These are phyloP conservation scores for Camellia granthamiana DNA, from an alignment of 148 eudicot species.

Conservation along the genomic window DNA sequence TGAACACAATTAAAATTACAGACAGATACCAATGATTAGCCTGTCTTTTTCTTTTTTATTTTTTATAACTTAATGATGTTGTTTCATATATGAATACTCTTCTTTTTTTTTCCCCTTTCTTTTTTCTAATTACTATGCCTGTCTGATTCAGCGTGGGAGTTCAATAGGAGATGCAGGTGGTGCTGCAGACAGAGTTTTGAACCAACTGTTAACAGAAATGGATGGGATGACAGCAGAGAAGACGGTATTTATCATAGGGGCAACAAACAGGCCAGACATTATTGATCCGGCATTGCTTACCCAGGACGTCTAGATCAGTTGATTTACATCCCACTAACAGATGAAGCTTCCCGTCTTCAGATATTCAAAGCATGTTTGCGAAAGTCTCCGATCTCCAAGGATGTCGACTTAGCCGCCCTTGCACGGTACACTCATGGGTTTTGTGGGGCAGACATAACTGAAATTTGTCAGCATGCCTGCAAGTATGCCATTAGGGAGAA, in stretches of 20 bases:
- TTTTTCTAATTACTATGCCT: background rate
- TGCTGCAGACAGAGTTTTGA: slow-evolving; percentile 36
- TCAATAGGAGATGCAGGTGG: slow-evolving; percentile 35
- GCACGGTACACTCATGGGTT: slow-evolving; percentile 34
- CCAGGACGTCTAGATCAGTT: slow-evolving; percentile 38
- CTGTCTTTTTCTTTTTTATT: too few species aligned
- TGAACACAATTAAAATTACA: too few species aligned
- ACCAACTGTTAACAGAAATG: slow-evolving; percentile 37
- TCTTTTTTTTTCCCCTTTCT: too few species aligned
- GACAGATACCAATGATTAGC: too few species aligned
- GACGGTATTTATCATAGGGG: slow-evolving; percentile 38
- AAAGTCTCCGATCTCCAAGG: slow-evolving; percentile 31
- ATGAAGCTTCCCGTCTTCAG: slow-evolving; percentile 30
- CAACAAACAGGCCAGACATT: slow-evolving; percentile 38
- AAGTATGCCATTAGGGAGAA: slow-evolving; percentile 38
- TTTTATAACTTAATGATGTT: too few species aligned
- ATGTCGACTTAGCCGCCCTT: slow-evolving; percentile 28
- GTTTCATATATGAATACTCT: too few species aligned
- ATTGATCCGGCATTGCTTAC: slow-evolving; percentile 33
- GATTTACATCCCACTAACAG: slow-evolving; percentile 37
- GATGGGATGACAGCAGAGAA: slow-evolving; percentile 38
- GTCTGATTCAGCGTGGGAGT: slow-evolving; percentile 26
- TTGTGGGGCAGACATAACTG: slow-evolving; percentile 36
- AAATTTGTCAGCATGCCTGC: slow-evolving; percentile 34
- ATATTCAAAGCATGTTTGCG: slow-evolving; percentile 32